phyloP scores from a whole-genome alignment of 2,329 filamentous ascomycete species.

The Colletotrichum lentis region DNA sequence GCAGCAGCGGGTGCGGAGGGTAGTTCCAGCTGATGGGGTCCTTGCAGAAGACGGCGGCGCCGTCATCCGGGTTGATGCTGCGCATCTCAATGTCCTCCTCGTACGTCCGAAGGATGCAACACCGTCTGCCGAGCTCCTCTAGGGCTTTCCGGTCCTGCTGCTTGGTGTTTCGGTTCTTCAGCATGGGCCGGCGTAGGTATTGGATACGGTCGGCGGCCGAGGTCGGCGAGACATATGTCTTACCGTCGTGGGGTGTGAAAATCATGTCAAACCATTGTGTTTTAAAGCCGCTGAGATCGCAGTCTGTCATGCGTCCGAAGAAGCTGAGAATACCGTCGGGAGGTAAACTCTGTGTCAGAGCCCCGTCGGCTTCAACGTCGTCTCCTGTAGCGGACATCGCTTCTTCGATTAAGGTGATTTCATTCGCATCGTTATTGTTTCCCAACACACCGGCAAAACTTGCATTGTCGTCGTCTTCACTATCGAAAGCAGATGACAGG shows the following conservation, averaged over 20 bases:
- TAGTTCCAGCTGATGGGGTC: conserved; percentile 42
- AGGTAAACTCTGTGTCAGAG: conserved; percentile 11
- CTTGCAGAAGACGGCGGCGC: conserved; percentile 46
- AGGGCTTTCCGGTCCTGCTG: conserved; percentile 22
- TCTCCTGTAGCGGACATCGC: conserved; percentile 3
- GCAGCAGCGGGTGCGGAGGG: conserved; percentile 38
- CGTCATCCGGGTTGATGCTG: conserved; percentile 39
- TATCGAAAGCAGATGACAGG: conserved; percentile 24
- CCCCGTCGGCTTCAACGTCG: background rate
- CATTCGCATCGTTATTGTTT: conserved; percentile 14
- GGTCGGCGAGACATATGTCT: conserved; percentile 27
- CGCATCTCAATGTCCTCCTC: conserved; percentile 59
- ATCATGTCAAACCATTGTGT: conserved; percentile 45
- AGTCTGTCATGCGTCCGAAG: background rate
- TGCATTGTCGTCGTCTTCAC: conserved; percentile 38
- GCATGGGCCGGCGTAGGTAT: conserved; percentile 25
- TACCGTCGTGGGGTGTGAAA: conserved; percentile 49
- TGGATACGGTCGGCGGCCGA: conserved; percentile 6
- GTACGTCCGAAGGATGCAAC: conserved; percentile 58
- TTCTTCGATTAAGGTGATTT: conserved; percentile 17
- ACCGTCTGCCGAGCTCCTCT: conserved; percentile 38
- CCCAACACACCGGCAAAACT: conserved; percentile 7
- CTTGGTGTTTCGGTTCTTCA: conserved; percentile 20
- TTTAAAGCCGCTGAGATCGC: conserved; percentile 8
- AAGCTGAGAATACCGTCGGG: conserved; percentile 13